Evolutionary conservation across 768 basidiomycete species (phyloP).

Genomic region (Russula foetens): DNA sequence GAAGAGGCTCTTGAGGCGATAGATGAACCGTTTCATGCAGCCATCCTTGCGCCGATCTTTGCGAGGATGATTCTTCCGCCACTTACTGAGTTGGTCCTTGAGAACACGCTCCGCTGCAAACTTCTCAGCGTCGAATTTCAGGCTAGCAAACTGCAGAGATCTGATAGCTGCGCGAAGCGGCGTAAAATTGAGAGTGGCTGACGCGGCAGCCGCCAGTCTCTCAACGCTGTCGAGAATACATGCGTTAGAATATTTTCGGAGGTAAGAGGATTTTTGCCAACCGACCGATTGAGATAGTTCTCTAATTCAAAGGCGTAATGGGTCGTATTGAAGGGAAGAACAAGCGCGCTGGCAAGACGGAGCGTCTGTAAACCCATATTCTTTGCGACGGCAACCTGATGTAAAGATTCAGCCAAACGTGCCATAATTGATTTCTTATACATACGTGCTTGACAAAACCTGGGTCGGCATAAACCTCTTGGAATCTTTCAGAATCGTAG

Average conservation of each 20-base stretch:
- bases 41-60: neutral
- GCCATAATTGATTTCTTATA: neutral
- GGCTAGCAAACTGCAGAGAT: slow-evolving; percentile 15
- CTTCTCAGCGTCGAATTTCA: slow-evolving; percentile 17
- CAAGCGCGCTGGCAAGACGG: slow-evolving; percentile 43
- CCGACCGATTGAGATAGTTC: slow-evolving; percentile 47
- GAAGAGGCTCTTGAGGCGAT: neutral
- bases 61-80: neutral
- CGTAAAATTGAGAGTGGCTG: neutral
- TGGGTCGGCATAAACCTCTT: slow-evolving; percentile 56
- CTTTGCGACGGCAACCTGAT: slow-evolving; percentile 49
- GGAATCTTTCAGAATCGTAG: slow-evolving; percentile 52
- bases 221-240: slow-evolving; percentile 38
- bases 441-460: slow-evolving; percentile 51
- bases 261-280: slow-evolving; percentile 19
- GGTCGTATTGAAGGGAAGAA: slow-evolving; percentile 62
- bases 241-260: neutral
- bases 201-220: slow-evolving; percentile 18
- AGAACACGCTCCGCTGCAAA: slow-evolving; percentile 12
- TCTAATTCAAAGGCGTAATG: slow-evolving; percentile 52
- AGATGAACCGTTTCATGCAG: neutral
- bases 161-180: slow-evolving; percentile 20
- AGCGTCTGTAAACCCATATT: slow-evolving; percentile 47
- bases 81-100: neutral
- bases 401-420: neutral